Conservation (phyloP, 805 yeast genomes). For the Suhomyces canberraensis region DNA sequence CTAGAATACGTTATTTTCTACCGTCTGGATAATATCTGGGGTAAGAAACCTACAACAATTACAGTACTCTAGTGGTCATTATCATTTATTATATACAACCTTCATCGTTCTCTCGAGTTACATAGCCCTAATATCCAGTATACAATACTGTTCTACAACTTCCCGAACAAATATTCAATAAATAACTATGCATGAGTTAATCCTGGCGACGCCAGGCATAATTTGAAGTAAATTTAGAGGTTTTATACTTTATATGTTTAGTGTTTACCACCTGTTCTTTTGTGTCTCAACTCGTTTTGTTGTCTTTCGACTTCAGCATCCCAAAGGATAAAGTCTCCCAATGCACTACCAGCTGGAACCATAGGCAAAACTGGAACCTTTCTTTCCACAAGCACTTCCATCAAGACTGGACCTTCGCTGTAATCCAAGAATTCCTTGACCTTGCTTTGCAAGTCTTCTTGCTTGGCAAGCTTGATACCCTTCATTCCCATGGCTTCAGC, state of each 20-base stretch:
- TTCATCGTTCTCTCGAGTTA: too few relatives aligned
- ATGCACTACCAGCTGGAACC: slow-evolving; percentile 95
- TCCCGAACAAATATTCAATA: too few relatives aligned
- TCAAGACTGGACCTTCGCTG: slow-evolving; percentile 76
- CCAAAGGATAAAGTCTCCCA: slow-evolving; percentile 87
- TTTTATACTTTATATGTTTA: slow-evolving; percentile 26
- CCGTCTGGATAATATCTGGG: too few relatives aligned
- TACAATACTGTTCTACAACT: too few relatives aligned
- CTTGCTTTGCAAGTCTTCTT: slow-evolving; percentile 52
- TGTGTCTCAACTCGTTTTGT: slow-evolving; percentile 61
- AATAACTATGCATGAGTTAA: not conserved
- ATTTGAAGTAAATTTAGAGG: not conserved
- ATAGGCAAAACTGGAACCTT: slow-evolving; percentile 96
- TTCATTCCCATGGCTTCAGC: slow-evolving; percentile 93
- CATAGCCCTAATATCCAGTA: too few relatives aligned
- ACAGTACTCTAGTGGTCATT: too few relatives aligned
- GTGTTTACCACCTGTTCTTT: slow-evolving; percentile 74
- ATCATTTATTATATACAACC: too few relatives aligned
- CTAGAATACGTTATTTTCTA: too few relatives aligned
- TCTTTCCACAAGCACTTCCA: slow-evolving; percentile 88
- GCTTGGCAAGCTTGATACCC: slow-evolving; percentile 71
- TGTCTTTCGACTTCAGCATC: slow-evolving; percentile 78
- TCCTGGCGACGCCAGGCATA: not conserved
- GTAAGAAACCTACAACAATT: too few relatives aligned
- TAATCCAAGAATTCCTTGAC: slow-evolving; percentile 65